A percentile compares a stretch with the other conserved stretches of the same genome.
Conservation (phyloP, 1,139 yeast species). For the Yamadazyma jaroonii region DNA sequence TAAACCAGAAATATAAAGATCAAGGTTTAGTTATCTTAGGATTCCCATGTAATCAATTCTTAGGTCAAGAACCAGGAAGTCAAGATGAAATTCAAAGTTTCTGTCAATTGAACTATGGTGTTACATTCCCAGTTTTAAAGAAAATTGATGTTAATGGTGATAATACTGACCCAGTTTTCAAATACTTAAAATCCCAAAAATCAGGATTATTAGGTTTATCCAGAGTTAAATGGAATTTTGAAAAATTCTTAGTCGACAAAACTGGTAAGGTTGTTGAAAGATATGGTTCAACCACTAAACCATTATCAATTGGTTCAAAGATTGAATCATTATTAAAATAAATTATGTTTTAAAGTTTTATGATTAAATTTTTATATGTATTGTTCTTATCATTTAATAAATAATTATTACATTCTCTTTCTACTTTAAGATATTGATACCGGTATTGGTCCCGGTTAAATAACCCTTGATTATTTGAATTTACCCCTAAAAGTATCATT, state of each 20-base stretch:
- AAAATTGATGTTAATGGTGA: slow-evolving; percentile 90
- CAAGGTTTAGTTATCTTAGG: slow-evolving; percentile 79
- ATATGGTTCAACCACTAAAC: slow-evolving; percentile 42
- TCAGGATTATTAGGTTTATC: slow-evolving; percentile 43
- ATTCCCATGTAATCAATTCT: slow-evolving; percentile 84
- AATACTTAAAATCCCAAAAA: slow-evolving; percentile 61
- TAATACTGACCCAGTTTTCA: slow-evolving; percentile 75
- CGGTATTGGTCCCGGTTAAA: neutral
- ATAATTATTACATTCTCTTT: neutral
- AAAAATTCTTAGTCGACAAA: slow-evolving; percentile 45
- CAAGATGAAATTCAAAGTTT: slow-evolving; percentile 40
- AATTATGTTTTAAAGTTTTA: neutral
- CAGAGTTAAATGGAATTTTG: slow-evolving; percentile 52
- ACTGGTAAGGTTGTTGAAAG: slow-evolving; percentile 46
- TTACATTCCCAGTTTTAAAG: slow-evolving; percentile 82
- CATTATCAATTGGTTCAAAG: slow-evolving; percentile 29
- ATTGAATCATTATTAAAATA: slow-evolving; percentile 39
- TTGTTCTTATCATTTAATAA: neutral
- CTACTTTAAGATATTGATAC: neutral
- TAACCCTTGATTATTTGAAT: neutral
- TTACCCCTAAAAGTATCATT: neutral
- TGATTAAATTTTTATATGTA: neutral
- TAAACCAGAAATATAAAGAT: slow-evolving; percentile 75
- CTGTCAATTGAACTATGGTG: slow-evolving; percentile 46
- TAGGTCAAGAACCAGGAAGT: slow-evolving; percentile 44